Conservation (phyloP, 1,284 basidiomycete species). For the Malassezia caprae region DNA sequence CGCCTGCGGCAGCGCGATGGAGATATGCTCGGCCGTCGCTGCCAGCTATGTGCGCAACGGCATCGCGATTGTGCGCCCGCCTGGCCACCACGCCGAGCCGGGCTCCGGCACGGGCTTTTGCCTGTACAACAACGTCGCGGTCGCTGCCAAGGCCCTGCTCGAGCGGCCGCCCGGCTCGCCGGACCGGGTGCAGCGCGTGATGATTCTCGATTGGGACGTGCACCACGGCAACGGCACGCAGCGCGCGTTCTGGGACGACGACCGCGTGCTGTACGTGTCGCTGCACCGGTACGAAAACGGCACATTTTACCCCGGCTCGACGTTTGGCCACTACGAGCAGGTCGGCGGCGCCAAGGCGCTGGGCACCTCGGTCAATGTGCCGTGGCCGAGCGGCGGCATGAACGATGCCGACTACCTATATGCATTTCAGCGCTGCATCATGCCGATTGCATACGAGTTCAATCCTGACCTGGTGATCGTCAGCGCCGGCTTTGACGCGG, state of each 20-base stretch:
- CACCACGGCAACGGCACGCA: slow-evolving; percentile 99
- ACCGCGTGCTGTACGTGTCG: slow-evolving; percentile 85
- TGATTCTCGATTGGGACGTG: slow-evolving; percentile 97
- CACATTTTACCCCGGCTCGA: slow-evolving; percentile 78
- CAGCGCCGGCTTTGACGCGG: slow-evolving; percentile 95
- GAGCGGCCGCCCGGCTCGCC: slow-evolving; percentile 58
- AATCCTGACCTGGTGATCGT: slow-evolving; percentile 91
- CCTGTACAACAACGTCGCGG: slow-evolving; percentile 96
- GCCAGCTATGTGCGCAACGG: slow-evolving; percentile 70
- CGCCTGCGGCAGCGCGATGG: slow-evolving; percentile 88
- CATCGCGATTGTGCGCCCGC: slow-evolving; percentile 90
- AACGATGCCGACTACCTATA: slow-evolving; percentile 90
- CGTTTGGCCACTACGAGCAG: slow-evolving; percentile 73
- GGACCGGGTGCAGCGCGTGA: slow-evolving; percentile 54
- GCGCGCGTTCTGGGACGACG: slow-evolving; percentile 82
- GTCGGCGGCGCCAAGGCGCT: slow-evolving; percentile 67
- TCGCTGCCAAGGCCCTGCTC: slow-evolving; percentile 57
- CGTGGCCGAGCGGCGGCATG: slow-evolving; percentile 83
- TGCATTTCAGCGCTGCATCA: slow-evolving; percentile 86
- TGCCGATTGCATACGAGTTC: slow-evolving; percentile 96
- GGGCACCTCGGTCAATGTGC: slow-evolving; percentile 81
- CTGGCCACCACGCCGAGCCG: slow-evolving; percentile 96
- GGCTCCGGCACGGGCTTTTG: slow-evolving; percentile 98
- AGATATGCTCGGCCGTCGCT: slow-evolving; percentile 78
- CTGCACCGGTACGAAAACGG: slow-evolving; percentile 80